Conservation (phyloP, 805 yeast species). For the Starmerella tilneyi region DNA sequence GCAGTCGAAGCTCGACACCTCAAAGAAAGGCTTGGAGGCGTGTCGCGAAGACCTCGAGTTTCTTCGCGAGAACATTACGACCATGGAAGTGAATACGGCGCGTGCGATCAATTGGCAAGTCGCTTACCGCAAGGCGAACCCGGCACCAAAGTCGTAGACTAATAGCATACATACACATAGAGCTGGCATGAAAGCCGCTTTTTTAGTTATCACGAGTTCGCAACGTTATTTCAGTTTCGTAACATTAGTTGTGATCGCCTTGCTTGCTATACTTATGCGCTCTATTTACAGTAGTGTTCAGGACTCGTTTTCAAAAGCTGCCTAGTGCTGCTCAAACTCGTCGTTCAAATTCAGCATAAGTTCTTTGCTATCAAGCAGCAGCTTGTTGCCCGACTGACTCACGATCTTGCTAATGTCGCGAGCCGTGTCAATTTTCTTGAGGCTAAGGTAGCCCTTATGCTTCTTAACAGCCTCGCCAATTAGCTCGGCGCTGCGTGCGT, state of each 20-base stretch:
- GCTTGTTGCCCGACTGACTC: slow-evolving; percentile 80
- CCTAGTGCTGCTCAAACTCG: slow-evolving; percentile 37
- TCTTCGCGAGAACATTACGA: slow-evolving; percentile 79
- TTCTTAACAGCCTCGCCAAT: slow-evolving; percentile 98
- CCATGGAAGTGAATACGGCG: slow-evolving; percentile 96
- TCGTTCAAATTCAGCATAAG: slow-evolving; percentile 78
- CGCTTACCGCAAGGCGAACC: slow-evolving; percentile 25
- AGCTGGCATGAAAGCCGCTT: no score
- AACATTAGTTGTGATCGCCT: neutral
- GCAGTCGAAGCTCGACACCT: slow-evolving; percentile 48
- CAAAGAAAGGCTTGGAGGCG: slow-evolving; percentile 45
- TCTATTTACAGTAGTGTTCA: slow-evolving; percentile 7
- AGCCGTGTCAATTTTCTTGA: slow-evolving; percentile 94
- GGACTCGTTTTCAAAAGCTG: no score
- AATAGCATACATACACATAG: no score
- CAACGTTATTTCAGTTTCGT: no score
- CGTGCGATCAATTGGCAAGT: slow-evolving; percentile 41
- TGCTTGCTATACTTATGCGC: neutral
- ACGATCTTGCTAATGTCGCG: slow-evolving; percentile 84
- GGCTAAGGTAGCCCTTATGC: slow-evolving; percentile 88
- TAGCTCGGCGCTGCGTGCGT: slow-evolving; percentile 93
- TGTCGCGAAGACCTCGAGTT: slow-evolving; percentile 81
- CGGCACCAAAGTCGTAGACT: neutral
- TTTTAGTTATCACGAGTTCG: no score
- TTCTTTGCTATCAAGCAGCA: slow-evolving; percentile 83